phyloP scores from a whole-genome alignment of 495 filamentous ascomycete genomes.

The Aspergillus avenaceus region DNA sequence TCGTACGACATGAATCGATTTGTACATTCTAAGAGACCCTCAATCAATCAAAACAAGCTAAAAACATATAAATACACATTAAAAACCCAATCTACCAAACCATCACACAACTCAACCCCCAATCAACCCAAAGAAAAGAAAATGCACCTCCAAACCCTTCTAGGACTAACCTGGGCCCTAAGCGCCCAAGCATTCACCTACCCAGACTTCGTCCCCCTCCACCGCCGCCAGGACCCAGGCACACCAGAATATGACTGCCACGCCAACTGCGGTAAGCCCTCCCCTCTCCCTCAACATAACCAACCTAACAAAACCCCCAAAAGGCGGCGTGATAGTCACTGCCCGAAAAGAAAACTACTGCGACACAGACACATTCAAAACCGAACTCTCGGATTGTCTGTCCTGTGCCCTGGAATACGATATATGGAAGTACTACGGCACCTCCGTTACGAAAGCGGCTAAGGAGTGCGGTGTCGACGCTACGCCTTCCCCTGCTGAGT shows the following conservation, averaged over 20 bases:
- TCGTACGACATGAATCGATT: not conserved
- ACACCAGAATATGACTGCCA: conserved; percentile 46
- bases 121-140: too few species aligned
- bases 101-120: too few species aligned
- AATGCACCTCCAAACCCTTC: conserved; percentile 5
- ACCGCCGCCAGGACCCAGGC: conserved; percentile 28
- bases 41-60: not conserved
- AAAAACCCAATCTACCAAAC: too few species aligned
- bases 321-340: conserved; percentile 41
- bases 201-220: conserved; percentile 12
- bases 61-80: conserved; percentile 2
- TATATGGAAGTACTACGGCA: conserved; percentile 46
- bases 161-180: conserved; percentile 4
- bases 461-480: conserved; percentile 33
- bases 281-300: not conserved
- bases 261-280: conserved; percentile 41
- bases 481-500: conserved; percentile 23
- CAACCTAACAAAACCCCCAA: conserved; percentile 3
- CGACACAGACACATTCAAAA: conserved; percentile 34
- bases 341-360: conserved; percentile 33
- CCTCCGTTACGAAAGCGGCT: conserved; percentile 26
- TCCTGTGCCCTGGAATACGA: conserved; percentile 43
- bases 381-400: conserved; percentile 38
- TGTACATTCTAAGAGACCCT: too few species aligned
- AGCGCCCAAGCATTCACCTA: conserved; percentile 8